Evolutionary conservation across 352 stramenopile genomes (phyloP), one percentile per base, ranked within the genome.

Genomic region (Phytophthora syringae): DNA sequence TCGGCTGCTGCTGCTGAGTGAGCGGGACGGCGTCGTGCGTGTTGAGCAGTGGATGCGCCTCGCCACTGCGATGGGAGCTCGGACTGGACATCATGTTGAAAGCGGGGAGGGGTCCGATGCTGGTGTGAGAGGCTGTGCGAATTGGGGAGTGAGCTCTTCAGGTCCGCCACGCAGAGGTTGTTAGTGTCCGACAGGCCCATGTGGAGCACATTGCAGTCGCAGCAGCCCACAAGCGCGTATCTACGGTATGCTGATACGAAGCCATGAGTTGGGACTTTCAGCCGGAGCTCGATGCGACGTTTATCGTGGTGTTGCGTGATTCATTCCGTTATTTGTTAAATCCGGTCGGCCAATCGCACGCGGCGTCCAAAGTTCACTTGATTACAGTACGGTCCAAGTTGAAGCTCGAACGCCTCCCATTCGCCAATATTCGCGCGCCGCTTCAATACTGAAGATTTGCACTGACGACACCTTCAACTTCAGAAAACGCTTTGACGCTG

Each of bases 401-500:
- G 40, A 47, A 47, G 39, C 34, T 13, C 15, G 15, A 13, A 7
- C 36, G 15, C 13, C 21, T 12, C 48, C 32, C 40, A 60, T 66
- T 52, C 42, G 50, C 21, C 21, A 60, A 24, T 15, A 37, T 52
- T 65, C 47, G 37, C 22, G 18, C 43, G 39, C 52, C 56, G 36
- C 44, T 58, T 69, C 53, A 58, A 69, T 6, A 62, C 63, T 66
- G 63, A 70, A 70, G 57, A 60, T 70, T 70, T 66, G 62, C 28
- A 57, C 52, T 57, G 52, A 64, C 52, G 44, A 69, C 61, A 59
- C 47, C 61, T 64, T 64, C 48, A 65, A 61, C 55, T 60, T 60
- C 48, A 64, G 52, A 52, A 58, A 59, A 57, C 32, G 56, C 25
- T 15, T 51, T 51, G 36, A 16, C 20, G 24, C 40, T 48, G n/a